phyloP scores from a whole-genome alignment of 345 rosid species.

The Alliaria petiolata region DNA sequence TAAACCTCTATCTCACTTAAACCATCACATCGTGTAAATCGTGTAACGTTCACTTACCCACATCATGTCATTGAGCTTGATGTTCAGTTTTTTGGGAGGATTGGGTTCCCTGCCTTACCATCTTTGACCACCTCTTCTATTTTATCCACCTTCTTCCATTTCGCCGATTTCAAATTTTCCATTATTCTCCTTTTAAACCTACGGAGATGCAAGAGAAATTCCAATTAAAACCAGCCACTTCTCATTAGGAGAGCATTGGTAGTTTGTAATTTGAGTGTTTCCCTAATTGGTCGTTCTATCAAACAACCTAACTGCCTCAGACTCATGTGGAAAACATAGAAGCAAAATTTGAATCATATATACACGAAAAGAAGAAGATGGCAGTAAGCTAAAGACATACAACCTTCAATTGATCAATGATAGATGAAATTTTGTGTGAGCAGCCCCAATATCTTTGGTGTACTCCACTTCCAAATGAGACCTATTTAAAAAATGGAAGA shows the following conservation, averaged over 20 bases:
- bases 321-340: slow-evolving; percentile 55
- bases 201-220: slow-evolving; percentile 96
- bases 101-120: too few species aligned
- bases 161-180: too few species aligned
- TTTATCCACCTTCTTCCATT: too few species aligned
- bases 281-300: slow-evolving; percentile 91
- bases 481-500: slow-evolving; percentile 38
- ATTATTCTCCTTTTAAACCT: too few species aligned
- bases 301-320: slow-evolving; percentile 93
- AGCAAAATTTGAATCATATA: slow-evolving; percentile 12
- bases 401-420: slow-evolving; percentile 99
- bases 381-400: slow-evolving; percentile 1
- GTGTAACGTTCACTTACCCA: too few species aligned
- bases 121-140: too few species aligned
- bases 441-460: slow-evolving; percentile 85
- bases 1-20: too few species aligned
- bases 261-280: slow-evolving; percentile 94
- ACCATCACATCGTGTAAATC: too few species aligned
- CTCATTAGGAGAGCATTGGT: slow-evolving; percentile 87
- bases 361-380: not conserved
- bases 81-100: too few species aligned
- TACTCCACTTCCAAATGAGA: slow-evolving; percentile 98
- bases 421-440: slow-evolving; percentile 85
- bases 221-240: slow-evolving; percentile 98
- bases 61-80: too few species aligned